Percentiles rank a stretch among this genome's conserved stretches.
These are phyloP conservation scores for Pistacia vera DNA, from an alignment of 345 rosid species.

Conservation along the genomic window DNA sequence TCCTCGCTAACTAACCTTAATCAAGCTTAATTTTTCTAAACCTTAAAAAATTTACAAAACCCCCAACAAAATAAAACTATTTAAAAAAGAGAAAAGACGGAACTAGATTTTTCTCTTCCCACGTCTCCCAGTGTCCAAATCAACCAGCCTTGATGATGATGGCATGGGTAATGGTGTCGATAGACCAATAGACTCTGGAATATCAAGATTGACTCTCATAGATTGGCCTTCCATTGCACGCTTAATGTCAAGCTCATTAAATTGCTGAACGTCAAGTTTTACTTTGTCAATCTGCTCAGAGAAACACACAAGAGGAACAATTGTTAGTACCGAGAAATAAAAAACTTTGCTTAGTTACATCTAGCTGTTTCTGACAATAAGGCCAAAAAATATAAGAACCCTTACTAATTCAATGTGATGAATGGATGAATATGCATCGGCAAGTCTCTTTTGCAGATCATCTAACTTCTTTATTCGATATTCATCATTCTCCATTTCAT, in stretches of 20 bases:
- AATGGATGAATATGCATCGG: slow-evolving; percentile 87
- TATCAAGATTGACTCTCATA: slow-evolving; percentile 66
- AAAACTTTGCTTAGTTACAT: slow-evolving; percentile 5
- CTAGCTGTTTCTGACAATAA: not conserved
- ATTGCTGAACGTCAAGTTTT: slow-evolving; percentile 53
- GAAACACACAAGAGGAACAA: slow-evolving; percentile 16
- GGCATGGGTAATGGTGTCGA: slow-evolving; percentile 47
- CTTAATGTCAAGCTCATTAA: slow-evolving; percentile 44
- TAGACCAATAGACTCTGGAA: slow-evolving; percentile 86
- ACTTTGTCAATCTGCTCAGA: slow-evolving; percentile 63
- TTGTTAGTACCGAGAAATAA: not conserved
- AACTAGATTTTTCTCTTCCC: slow-evolving; percentile 52
- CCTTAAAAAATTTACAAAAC: slow-evolving; percentile 10
- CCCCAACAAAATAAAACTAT: not conserved
- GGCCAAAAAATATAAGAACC: not conserved
- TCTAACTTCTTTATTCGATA: slow-evolving; percentile 64
- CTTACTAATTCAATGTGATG: slow-evolving; percentile 84
- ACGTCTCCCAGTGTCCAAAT: slow-evolving; percentile 54
- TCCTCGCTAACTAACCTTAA: not conserved
- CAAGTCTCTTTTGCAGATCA: slow-evolving; percentile 81
- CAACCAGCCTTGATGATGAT: slow-evolving; percentile 61
- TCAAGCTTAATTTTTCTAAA: not conserved
- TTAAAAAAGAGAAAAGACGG: not conserved
- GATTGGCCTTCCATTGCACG: slow-evolving; percentile 45
- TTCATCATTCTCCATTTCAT: slow-evolving; percentile 93